These are phyloP conservation scores for Phytopythium mirpurense DNA, from an alignment of 352 stramenopile genomes.

Conservation along the genomic window DNA sequence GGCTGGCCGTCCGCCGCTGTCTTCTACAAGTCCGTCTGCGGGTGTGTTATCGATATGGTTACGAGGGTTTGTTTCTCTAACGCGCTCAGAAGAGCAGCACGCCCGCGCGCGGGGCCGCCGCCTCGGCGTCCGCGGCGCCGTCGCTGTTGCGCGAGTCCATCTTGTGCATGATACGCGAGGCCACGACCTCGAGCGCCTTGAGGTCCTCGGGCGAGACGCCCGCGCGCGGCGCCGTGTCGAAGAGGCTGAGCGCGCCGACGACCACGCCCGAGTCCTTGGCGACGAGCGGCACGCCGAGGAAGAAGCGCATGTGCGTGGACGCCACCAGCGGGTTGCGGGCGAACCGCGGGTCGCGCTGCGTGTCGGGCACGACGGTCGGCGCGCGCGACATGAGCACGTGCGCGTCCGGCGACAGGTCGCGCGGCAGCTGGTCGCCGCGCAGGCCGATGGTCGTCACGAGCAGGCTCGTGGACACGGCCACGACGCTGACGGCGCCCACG, in stretches of 20 bases:
- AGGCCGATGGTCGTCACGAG: conserved; percentile 76
- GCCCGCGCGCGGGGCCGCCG: conserved; percentile 9
- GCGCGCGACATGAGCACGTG: conserved; percentile 76
- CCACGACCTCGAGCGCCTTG: conserved; percentile 62
- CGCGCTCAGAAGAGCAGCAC: conserved; percentile 28
- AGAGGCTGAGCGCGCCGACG: conserved; percentile 66
- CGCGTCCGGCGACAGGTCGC: conserved; percentile 66
- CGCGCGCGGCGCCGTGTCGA: conserved; percentile 54
- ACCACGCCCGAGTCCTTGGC: conserved; percentile 61
- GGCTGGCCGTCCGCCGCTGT: no score
- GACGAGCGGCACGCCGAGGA: conserved; percentile 66
- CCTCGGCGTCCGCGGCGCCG: not conserved
- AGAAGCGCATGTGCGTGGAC: conserved; percentile 72
- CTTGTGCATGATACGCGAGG: conserved; percentile 63
- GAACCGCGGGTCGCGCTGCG: conserved; percentile 68
- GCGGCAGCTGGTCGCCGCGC: conserved; percentile 68
- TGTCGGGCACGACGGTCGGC: conserved; percentile 71
- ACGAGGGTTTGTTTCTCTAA: not conserved
- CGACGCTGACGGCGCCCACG: conserved; percentile 62
- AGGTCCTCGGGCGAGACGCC: conserved; percentile 63
- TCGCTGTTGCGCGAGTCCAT: conserved; percentile 50
- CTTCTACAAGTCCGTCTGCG: no score
- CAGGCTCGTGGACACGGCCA: conserved; percentile 66
- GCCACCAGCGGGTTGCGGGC: conserved; percentile 71
- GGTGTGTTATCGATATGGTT: no score